Evolutionary conservation across 2,329 filamentous ascomycete genomes (phyloP), one percentile per base, ranked within the genome.

Genomic region (Trichophyton equinum): DNA sequence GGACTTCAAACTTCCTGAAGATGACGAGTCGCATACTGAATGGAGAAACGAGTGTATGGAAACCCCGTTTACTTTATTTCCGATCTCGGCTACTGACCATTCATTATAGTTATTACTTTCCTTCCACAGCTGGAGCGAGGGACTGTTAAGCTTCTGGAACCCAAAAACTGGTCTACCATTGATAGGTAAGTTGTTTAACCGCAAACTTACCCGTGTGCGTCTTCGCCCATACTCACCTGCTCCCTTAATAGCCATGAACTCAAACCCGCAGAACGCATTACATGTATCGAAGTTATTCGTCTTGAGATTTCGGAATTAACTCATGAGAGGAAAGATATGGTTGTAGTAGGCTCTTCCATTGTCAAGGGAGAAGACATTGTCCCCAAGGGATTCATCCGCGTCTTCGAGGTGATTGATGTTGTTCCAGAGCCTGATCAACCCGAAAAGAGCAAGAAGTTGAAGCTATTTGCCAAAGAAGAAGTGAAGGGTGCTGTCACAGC

Each of bases 401-500:
- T 97, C 56, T 95, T 94, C 69, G 91, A 96, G 69, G 83, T 99
- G 33, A 91, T 95, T 62, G 83, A 86, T 38, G 94, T 99, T 36
- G 92, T 96, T 0, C 92, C 94, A 0, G 86, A 96, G 64, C 91
- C 91, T 0, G 89, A 85, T 18, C 83, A 83, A 6, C 89, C 91
- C 0, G 91, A 96, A 72, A 96, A 89, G 1, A 88, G 91, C 72
- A 86, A 85, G 65, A 89, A 85, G 66, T 79, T 99, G 38, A 95
- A 96, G 71, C 81, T 95, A 3, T 81, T 96, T 15, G 88, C 89
- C 4, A 88, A 88, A 68, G 94, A 99, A 72, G 89, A 95, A 58
- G 91, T 97, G 27, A 88, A 94, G 57, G 94, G 94, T 8, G 90
- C 90, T 3, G 89, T 99, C 25, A 96, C 92, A 13, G 88, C 89